Base-by-base conservation (phyloP, 2,329 filamentous ascomycete genomes). In the Penicillium sp. region DNA sequence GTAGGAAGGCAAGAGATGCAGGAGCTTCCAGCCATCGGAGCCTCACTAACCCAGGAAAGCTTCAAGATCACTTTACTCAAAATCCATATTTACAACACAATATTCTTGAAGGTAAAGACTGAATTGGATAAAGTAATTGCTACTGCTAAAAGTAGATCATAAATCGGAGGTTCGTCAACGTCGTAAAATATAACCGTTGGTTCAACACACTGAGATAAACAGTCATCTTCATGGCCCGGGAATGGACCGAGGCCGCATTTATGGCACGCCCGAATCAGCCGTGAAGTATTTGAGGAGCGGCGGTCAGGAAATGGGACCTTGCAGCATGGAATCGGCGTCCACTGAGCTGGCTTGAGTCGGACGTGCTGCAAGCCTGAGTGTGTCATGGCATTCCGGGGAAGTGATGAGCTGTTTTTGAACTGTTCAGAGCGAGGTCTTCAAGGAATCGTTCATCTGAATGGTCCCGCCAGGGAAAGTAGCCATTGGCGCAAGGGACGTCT, bases 171-270 rank as follows among this genome's bases (percentile, higher is more conserved):
- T 58, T 58, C 54, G 57, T 68, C 58, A 66, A 64, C 58, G 60
- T 68, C 66, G 58, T 68, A 41, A 66, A 12, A 58, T 37, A 63
- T 63, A 61, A 61, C 62, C 52, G 47, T 60, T 58, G 55, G 55
- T 56, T 50, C 54, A 57, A 52, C 42, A 43, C 43, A 57, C 22
- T 31, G 31, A 54, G 55, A 56, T 54, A 60, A 62, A 60, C 62
- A 35, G 22, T 54, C 52, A 53, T 58, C 38, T 37, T n/a, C 38
- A 34, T 15, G 38, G 22, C 41, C 55, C 54, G n/a, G n/a, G 20
- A n/a, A 22, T 43, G 28, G 20, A 20, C 25, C 31, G 15, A 34
- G 41, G 34, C 43, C 25, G 39, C 35, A 45, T 55, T 38, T 47
- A 20, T 37, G 38, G 39, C 6, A 17, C 34, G n/a, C 34, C 35